Evolutionary conservation across 768 basidiomycete genomes (phyloP).

Genomic region (Tricholoma hemisulphureum): DNA sequence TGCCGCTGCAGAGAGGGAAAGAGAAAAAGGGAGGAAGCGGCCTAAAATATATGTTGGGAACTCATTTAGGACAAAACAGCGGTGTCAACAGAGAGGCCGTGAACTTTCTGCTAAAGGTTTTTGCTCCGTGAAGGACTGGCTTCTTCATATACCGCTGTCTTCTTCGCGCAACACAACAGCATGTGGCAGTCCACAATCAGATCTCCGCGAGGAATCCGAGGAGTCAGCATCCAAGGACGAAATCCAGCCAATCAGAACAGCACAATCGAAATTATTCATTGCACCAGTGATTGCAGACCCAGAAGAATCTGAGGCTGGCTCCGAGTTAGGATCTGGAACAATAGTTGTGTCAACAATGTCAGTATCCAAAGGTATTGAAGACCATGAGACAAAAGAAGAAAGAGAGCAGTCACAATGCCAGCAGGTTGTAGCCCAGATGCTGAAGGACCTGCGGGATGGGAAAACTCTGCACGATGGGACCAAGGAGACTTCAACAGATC

Average conservation of each 20-base stretch:
- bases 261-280: too few relatives aligned
- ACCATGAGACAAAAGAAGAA: neutral
- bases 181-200: neutral
- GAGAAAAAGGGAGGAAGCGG: too few relatives aligned
- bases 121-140: constrained; percentile 2
- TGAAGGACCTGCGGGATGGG: neutral
- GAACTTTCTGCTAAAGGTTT: constrained; percentile 6
- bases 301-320: neutral
- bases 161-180: neutral
- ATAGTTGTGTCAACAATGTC: neutral
- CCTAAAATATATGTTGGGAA: constrained; percentile 14
- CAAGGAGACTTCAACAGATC: neutral
- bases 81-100: constrained; percentile 6
- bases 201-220: neutral
- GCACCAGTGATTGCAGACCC: neutral
- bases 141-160: neutral
- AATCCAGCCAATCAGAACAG: too few relatives aligned
- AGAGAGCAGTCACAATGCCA: neutral
- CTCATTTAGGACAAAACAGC: constrained; percentile 4
- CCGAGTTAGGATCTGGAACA: neutral
- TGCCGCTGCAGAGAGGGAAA: neutral
- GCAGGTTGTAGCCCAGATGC: neutral
- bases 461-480: neutral
- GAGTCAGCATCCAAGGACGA: too few relatives aligned
- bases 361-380: neutral